These are phyloP conservation scores for Carex kokanica DNA, from an alignment of 176 grass and related monocot genomes.

Conservation along the genomic window DNA sequence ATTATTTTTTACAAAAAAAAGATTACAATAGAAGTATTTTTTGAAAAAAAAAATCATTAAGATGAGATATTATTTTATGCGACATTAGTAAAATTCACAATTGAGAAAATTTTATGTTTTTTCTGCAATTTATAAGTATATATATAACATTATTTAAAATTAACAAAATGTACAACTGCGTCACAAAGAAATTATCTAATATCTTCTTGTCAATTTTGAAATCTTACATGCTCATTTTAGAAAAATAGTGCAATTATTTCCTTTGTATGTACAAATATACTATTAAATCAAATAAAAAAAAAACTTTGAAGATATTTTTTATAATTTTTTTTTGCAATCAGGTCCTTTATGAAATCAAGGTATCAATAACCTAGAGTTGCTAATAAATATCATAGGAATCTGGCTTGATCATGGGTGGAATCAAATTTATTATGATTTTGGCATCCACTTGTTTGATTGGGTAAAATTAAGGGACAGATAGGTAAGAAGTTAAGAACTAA, in stretches of 20 bases:
- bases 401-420: background rate
- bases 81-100: background rate
- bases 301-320: background rate
- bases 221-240: background rate
- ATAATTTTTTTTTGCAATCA: too few relatives aligned
- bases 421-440: background rate
- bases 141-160: background rate
- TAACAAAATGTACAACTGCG: too few relatives aligned
- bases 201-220: too few relatives aligned
- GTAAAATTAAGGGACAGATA: background rate
- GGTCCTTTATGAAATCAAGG: background rate
- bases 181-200: too few relatives aligned
- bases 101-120: background rate
- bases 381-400: slow-evolving; percentile 1
- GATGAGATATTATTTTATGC: too few relatives aligned
- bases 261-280: background rate
- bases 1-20: too few relatives aligned
- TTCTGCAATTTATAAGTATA: background rate
- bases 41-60: too few relatives aligned
- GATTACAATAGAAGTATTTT: too few relatives aligned
- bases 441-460: background rate
- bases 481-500: slow-evolving; percentile 1
- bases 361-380: background rate
- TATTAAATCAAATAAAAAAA: background rate
- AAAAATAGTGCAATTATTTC: background rate